phyloP scores from a whole-genome alignment of 2,329 filamentous ascomycete genomes.

The Cordyceps militaris region DNA sequence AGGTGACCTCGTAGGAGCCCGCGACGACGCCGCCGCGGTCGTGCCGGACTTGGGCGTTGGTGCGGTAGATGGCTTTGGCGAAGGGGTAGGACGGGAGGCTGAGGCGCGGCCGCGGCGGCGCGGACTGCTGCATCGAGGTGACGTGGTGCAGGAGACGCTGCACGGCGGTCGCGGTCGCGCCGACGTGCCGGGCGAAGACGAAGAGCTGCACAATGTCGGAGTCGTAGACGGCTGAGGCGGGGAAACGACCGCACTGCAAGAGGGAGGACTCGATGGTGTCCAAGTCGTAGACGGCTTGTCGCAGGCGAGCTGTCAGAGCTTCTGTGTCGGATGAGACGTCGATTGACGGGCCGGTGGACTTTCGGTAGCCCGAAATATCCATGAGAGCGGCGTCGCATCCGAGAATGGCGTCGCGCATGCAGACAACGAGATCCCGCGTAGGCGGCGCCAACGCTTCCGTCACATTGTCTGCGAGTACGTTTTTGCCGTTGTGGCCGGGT shows the following conservation, averaged over 20 bases:
- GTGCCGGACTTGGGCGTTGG: constrained; percentile 51
- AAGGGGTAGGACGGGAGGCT: constrained; percentile 48
- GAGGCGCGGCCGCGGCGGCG: constrained; percentile 32
- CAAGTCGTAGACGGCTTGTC: constrained; percentile 37
- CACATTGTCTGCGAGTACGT: constrained; percentile 8
- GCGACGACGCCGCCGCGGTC: constrained; percentile 52
- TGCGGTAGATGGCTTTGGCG: constrained; percentile 44
- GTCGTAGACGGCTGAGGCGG: constrained; percentile 38
- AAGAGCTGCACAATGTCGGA: constrained; percentile 47
- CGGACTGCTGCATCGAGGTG: constrained; percentile 40
- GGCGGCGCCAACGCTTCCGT: constrained; percentile 33
- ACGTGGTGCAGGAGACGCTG: constrained; percentile 41
- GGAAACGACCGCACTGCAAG: constrained; percentile 37
- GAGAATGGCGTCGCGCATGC: constrained; percentile 37
- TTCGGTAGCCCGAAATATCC: constrained; percentile 44
- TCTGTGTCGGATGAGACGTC: constrained; percentile 36
- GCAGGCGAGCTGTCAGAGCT: constrained; percentile 32
- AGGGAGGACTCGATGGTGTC: constrained; percentile 40
- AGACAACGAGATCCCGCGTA: constrained; percentile 38
- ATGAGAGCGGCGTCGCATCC: constrained; percentile 47
- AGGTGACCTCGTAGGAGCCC: constrained; percentile 40
- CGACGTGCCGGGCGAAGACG: constrained; percentile 47
- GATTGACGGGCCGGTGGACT: constrained; percentile 37
- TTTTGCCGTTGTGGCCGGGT: background rate
- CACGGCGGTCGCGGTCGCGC: constrained; percentile 43